Conservation (phyloP, 75 land plant species). For the Cryptomeria japonica region DNA sequence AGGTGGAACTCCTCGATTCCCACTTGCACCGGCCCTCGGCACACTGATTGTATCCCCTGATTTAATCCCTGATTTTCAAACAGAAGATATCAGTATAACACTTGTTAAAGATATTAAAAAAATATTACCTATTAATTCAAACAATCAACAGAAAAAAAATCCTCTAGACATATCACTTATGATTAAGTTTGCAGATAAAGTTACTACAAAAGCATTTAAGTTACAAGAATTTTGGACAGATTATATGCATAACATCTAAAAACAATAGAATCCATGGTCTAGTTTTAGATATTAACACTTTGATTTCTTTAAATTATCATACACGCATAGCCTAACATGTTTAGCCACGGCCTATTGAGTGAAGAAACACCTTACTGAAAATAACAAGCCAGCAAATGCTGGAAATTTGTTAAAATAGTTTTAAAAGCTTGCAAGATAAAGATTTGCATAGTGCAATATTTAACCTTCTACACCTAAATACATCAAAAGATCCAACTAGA, state of each 20-base stretch:
- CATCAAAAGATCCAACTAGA: neutral
- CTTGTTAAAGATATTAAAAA: neutral
- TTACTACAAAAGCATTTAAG: neutral
- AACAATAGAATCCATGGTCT: neutral
- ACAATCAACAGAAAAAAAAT: neutral
- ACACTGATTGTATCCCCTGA: constrained; percentile 70
- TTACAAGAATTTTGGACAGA: neutral
- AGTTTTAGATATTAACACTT: neutral
- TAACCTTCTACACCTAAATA: neutral
- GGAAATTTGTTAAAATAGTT: neutral
- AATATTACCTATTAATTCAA: neutral
- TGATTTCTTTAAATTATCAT: neutral
- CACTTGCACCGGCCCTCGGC: constrained; percentile 71
- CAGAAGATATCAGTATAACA: neutral
- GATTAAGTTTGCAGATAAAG: neutral
- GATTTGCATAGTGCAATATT: neutral
- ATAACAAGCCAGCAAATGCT: neutral
- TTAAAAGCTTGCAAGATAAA: neutral
- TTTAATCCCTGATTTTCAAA: constrained; percentile 54
- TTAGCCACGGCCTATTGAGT: neutral
- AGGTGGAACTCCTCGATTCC: constrained; percentile 50
- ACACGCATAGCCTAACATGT: neutral
- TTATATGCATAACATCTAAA: neutral
- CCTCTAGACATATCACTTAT: neutral
- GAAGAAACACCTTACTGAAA: neutral